Percentiles rank a stretch among this genome's conserved stretches.
These are phyloP conservation scores for Hansenula sp. DNA, from an alignment of 1,139 yeast genomes.

Conservation along the genomic window DNA sequence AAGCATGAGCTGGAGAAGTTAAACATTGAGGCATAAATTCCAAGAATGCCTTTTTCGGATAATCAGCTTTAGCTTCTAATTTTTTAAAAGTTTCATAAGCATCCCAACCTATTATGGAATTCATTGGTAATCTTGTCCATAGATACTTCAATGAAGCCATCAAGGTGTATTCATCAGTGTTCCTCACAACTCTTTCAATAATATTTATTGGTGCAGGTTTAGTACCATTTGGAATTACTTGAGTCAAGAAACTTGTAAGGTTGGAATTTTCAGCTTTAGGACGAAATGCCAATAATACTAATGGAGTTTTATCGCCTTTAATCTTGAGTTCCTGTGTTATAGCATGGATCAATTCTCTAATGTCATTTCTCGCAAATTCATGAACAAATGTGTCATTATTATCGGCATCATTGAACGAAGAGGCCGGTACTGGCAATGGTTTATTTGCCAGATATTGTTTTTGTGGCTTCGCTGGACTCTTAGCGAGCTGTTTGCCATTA, in stretches of 20 bases:
- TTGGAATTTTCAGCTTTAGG: conserved; percentile 57
- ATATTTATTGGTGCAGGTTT: conserved; percentile 34
- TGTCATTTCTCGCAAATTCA: conserved; percentile 59
- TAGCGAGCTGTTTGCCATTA: background rate
- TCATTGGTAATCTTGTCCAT: conserved; percentile 82
- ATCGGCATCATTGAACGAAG: conserved; percentile 10
- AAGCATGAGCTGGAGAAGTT: conserved; percentile 82
- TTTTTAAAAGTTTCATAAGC: conserved; percentile 67
- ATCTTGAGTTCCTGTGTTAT: conserved; percentile 63
- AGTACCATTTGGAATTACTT: conserved; percentile 46
- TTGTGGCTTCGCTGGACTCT: background rate
- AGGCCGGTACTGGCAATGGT: conserved; percentile 6
- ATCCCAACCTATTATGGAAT: conserved; percentile 83
- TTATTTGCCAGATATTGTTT: background rate
- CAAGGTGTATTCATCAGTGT: conserved; percentile 61
- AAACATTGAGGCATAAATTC: conserved; percentile 81
- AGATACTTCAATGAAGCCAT: conserved; percentile 73
- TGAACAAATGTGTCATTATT: conserved; percentile 35
- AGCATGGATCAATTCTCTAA: conserved; percentile 58
- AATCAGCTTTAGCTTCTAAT: conserved; percentile 58
- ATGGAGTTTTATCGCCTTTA: conserved; percentile 51
- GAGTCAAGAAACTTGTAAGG: conserved; percentile 46
- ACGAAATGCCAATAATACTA: conserved; percentile 64
- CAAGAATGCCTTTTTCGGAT: conserved; percentile 69
- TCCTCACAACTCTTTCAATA: conserved; percentile 34